These are phyloP conservation scores for Ottelia alismoides DNA, from an alignment of 106 monocot species.

Conservation along the genomic window DNA sequence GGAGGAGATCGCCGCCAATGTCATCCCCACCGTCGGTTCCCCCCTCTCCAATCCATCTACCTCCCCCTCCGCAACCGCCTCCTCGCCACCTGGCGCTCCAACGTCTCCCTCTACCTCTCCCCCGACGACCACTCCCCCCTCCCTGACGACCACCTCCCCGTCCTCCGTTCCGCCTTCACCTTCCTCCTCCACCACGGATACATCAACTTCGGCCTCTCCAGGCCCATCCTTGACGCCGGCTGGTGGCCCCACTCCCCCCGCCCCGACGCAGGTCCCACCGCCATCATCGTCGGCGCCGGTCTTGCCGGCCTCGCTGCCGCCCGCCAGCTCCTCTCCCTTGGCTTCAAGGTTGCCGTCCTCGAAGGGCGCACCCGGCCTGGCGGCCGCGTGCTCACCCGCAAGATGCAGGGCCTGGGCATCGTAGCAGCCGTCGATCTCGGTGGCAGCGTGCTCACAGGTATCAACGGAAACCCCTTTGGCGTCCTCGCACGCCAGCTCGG, in stretches of 20 bases:
- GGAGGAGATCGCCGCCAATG: conserved; percentile 76
- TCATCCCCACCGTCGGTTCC: conserved; percentile 39
- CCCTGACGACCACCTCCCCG: no score
- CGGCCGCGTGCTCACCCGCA: conserved; percentile 70
- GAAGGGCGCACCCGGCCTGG: conserved; percentile 84
- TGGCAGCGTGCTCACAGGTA: conserved; percentile 90
- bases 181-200: conserved; percentile 64
- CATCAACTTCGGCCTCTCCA: conserved; percentile 75
- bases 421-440: conserved; percentile 85
- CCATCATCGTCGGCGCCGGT: conserved; percentile 70
- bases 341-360: conserved; percentile 61
- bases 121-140: conserved; percentile 56
- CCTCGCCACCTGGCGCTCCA: conserved; percentile 67
- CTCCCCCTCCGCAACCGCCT: conserved; percentile 90
- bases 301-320: conserved; percentile 77
- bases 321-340: conserved; percentile 54
- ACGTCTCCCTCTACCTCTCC: conserved; percentile 42
- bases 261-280: conserved; percentile 16
- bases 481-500: conserved; percentile 83
- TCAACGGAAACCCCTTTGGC: conserved; percentile 87
- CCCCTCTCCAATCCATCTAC: conserved; percentile 68
- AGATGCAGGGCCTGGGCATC: conserved; percentile 28
- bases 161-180: conserved; percentile 40
- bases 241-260: background rate
- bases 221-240: conserved; percentile 21